Evolutionary conservation across 2,329 filamentous ascomycete genomes (phyloP).

Genomic region (Aspergillus sp.): DNA sequence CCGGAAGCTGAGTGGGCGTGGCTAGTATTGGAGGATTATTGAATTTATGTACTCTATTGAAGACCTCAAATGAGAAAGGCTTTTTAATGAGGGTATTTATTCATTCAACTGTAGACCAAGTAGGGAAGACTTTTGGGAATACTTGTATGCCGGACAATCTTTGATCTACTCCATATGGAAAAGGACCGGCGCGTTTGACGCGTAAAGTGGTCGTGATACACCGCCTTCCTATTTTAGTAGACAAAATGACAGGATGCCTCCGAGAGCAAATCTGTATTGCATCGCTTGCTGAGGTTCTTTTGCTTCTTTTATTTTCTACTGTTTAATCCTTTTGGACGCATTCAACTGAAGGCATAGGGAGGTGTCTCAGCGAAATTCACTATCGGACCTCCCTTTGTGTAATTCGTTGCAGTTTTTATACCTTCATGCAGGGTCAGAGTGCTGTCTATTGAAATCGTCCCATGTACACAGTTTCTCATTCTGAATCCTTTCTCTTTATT

Average conservation of each 20-base stretch:
- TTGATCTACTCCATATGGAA: not conserved
- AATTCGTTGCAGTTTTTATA: not conserved
- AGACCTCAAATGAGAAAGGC: conserved; percentile 14
- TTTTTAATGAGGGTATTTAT: not conserved
- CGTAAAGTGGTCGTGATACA: conserved; percentile 17
- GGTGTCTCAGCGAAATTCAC: too few species aligned
- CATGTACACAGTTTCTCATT: not conserved
- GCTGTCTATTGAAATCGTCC: not conserved
- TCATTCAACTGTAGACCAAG: not conserved
- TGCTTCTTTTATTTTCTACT: not conserved
- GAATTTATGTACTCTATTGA: conserved; percentile 22
- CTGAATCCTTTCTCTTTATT: not conserved
- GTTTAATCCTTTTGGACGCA: not conserved
- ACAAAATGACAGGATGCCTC: not conserved
- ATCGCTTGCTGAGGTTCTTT: not conserved
- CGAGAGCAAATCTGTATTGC: not conserved
- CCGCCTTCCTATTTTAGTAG: conserved; percentile 12
- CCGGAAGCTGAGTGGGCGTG: conserved; percentile 1
- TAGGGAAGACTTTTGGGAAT: not conserved
- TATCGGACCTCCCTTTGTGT: not conserved
- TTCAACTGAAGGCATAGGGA: not conserved
- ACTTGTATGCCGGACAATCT: not conserved
- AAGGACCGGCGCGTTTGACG: conserved; percentile 10
- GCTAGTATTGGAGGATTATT: conserved; percentile 8
- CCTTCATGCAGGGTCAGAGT: not conserved